Evolutionary conservation across 2,329 filamentous ascomycete genomes (phyloP).

Genomic region (Aspergillus proliferans): DNA sequence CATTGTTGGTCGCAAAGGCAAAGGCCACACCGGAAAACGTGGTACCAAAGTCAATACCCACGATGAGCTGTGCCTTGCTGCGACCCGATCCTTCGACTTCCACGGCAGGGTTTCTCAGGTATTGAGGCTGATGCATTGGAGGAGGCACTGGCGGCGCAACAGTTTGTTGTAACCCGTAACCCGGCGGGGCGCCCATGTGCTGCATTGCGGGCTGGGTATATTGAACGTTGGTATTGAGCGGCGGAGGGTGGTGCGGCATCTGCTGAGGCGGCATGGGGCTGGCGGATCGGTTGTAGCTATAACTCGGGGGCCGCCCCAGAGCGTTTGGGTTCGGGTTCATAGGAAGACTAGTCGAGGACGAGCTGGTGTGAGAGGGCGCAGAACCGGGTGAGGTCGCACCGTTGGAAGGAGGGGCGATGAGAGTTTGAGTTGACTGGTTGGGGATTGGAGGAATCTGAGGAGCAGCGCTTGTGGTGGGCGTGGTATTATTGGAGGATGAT

Average conservation of each 20-base stretch:
- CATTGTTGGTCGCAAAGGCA: slow-evolving; percentile 86
- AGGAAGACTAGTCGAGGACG: slow-evolving; percentile 46
- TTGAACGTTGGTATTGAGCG: slow-evolving; percentile 50
- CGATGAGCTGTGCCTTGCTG: slow-evolving; percentile 94
- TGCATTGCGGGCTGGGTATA: slow-evolving; percentile 40
- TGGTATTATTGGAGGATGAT: slow-evolving; percentile 9
- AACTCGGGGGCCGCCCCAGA: slow-evolving; percentile 58
- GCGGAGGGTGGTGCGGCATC: slow-evolving; percentile 42
- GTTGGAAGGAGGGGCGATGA: slow-evolving; percentile 31
- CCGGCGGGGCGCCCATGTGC: slow-evolving; percentile 37
- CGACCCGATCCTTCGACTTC: slow-evolving; percentile 84
- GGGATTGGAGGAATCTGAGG: background rate
- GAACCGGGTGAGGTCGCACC: slow-evolving; percentile 25
- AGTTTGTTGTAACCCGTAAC: slow-evolving; percentile 38
- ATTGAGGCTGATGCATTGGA: slow-evolving; percentile 21
- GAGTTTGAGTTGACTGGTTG: slow-evolving; percentile 20
- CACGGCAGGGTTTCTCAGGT: slow-evolving; percentile 30
- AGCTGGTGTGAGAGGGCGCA: slow-evolving; percentile 36
- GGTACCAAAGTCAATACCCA: slow-evolving; percentile 98
- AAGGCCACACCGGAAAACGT: slow-evolving; percentile 98
- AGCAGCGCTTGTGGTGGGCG: background rate
- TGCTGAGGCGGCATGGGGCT: slow-evolving; percentile 48
- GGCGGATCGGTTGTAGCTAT: slow-evolving; percentile 52
- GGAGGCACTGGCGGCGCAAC: slow-evolving; percentile 23
- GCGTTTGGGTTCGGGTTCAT: slow-evolving; percentile 50